Evolutionary conservation across 2,329 filamentous ascomycete species (phyloP), one percentile per base, ranked within the genome.

Genomic region (Calonectria naviculata): DNA sequence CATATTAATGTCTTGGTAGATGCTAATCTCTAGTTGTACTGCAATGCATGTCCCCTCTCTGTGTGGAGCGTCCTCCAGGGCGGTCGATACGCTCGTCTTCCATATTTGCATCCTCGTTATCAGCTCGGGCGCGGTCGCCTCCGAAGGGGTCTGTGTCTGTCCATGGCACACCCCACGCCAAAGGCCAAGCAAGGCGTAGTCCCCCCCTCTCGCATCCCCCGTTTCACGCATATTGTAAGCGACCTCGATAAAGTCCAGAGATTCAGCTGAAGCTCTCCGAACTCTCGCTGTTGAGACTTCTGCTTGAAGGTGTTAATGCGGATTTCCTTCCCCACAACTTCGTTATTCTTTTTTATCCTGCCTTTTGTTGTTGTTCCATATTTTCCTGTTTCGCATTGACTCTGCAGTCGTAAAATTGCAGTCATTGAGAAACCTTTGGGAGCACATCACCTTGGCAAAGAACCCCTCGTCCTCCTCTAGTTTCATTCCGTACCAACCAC

Each of bases 141-240:
- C 75, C 74, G 75, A 34, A 44, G 46, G 47, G 54, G 70, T 58
- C 34, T 19, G 58, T 56, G 44, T 26, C 58, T 41, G 49, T 29
- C 52, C n/a, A 46, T 72, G 72, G 71, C 67, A 70, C 49, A 58
- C 73, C 68, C 71, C 69, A 36, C 24, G 64, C 36, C 65, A 52
- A 73, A 64, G 62, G 34, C n/a, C 38, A 41, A 60, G 34, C 36
- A 17, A 21, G 9, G 15, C 31, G 34, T 26, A 58, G 36, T 19
- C 66, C 49, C 29, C 66, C 70, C 64, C 72, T 70, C 64, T 70
- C 64, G 54, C 66, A 44, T 44, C 70, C 76, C 72, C 74, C 76
- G 76, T 78, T 78, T 78, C 72, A 62, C 70, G 76, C 76, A 78
- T 76, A 78, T 76, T 62, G 68, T 67, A 52, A 67, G 52, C 52